phyloP scores from a whole-genome alignment of 1,284 basidiomycete genomes.

The Ustilago crameri region DNA sequence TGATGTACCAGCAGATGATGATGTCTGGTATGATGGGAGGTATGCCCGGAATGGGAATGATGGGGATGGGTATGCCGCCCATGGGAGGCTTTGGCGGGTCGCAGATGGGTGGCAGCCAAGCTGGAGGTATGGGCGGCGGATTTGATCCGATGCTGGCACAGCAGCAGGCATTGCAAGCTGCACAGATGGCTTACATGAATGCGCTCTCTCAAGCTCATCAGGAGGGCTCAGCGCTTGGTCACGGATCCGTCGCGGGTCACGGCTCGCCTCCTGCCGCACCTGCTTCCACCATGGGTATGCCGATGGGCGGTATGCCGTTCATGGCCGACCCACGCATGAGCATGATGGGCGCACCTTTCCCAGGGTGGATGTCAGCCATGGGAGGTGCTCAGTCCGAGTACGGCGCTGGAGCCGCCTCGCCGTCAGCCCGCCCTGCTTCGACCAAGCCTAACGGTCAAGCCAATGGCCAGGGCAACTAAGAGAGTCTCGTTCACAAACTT shows the following conservation, averaged over 20 bases:
- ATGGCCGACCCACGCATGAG: slow-evolving; percentile 52
- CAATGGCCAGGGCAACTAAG: slow-evolving; percentile 15
- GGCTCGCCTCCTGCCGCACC: slow-evolving; percentile 25
- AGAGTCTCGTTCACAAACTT: neutral
- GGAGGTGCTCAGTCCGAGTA: slow-evolving; percentile 28
- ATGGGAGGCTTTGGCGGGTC: slow-evolving; percentile 49
- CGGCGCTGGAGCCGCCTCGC: slow-evolving; percentile 18
- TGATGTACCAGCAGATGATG: slow-evolving; percentile 69
- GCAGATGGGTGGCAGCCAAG: slow-evolving; percentile 50
- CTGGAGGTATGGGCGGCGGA: slow-evolving; percentile 31
- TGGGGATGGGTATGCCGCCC: slow-evolving; percentile 49
- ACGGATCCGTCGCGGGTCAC: slow-evolving; percentile 39
- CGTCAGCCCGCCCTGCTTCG: slow-evolving; percentile 21
- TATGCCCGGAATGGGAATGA: slow-evolving; percentile 63
- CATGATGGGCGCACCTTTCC: slow-evolving; percentile 54
- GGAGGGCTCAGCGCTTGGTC: slow-evolving; percentile 35
- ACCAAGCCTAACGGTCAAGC: slow-evolving; percentile 30
- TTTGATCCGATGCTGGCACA: slow-evolving; percentile 56
- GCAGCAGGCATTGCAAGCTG: slow-evolving; percentile 64
- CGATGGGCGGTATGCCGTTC: slow-evolving; percentile 48
- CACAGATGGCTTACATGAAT: slow-evolving; percentile 66
- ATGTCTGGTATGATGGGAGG: slow-evolving; percentile 57
- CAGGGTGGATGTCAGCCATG: slow-evolving; percentile 40
- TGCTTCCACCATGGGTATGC: slow-evolving; percentile 40
- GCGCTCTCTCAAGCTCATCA: slow-evolving; percentile 48